Base-by-base conservation (phyloP, 2,329 filamentous ascomycete species). In the Magnaporthales sp. region DNA sequence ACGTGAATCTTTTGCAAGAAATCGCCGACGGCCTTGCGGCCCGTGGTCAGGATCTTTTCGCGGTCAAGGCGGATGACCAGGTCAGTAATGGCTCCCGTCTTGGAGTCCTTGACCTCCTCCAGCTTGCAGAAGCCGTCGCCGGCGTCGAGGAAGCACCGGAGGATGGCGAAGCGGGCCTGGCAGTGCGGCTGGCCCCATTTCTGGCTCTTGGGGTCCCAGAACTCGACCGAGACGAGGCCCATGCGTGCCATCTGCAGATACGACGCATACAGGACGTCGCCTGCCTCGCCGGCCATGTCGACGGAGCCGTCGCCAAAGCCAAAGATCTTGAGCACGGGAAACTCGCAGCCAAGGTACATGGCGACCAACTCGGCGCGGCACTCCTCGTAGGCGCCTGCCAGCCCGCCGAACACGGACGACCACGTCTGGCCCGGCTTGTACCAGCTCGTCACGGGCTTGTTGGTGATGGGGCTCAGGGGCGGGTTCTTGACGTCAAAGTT, bases 341-440 rank as follows among this genome's bases (percentile, higher is more conserved):
- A 97, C 73, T 97, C 93, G 77, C 93, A 96, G 74, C 70, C 75
- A 66, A 98, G 82, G 58, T 88, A 89, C 93, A 97, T 97, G 65
- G 93, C 94, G 11, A 97, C 93, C 72, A 93, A 91, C 76, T 98
- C 94, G 4, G 94, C 94, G 66, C 94, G 89, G 76, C 94, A 98
- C 78, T 98, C 94, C 70, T 98, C 94, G 74, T 97, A 97, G 19
- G 89, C 91, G 3, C 90, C 92, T 51, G 93, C 92, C 70, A 96
- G 87, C 68, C 91, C 87, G 29, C 93, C 93, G 74, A 98, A 98
- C 0, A 97, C 92, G 5, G 89, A 92, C 67, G 92, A 91, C 93
- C 93, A 98, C 0, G 94, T 98, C 78, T 97, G 92, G 2, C 93
- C 93, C 2, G 92, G 92, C 78, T 95, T 96, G 81, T 98, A 98